phyloP scores from a whole-genome alignment of 257 asterid species.

The Petunia secreta region DNA sequence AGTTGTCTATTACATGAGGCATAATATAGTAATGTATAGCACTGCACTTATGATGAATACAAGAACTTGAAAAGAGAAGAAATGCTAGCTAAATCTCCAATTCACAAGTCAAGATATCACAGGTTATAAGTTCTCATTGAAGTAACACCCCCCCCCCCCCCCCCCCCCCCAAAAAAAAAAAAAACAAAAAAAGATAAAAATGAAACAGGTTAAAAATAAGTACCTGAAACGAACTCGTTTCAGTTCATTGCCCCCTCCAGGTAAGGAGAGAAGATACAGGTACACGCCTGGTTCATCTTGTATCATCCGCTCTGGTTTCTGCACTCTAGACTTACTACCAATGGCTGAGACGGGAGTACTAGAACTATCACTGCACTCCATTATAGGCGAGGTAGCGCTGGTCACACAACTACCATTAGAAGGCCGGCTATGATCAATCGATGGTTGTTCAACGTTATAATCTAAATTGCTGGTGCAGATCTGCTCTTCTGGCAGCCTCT shows the following conservation, averaged over 20 bases:
- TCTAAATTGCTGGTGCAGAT: slow-evolving; percentile 37
- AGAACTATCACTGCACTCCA: slow-evolving; percentile 50
- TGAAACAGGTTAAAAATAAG: neutral
- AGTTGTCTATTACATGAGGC: neutral
- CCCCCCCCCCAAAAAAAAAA: too few species aligned
- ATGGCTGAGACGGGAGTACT: slow-evolving; percentile 36
- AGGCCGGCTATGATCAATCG: slow-evolving; percentile 34
- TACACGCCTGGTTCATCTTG: slow-evolving; percentile 89
- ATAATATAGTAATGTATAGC: neutral
- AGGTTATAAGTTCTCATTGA: neutral
- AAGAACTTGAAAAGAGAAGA: neutral
- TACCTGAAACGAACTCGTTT: slow-evolving; percentile 95
- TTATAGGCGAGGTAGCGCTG: slow-evolving; percentile 41
- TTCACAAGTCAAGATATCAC: neutral
- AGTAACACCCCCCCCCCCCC: neutral
- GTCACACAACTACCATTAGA: slow-evolving; percentile 49
- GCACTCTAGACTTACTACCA: slow-evolving; percentile 48
- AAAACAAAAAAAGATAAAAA: neutral
- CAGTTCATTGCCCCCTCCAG: slow-evolving; percentile 71
- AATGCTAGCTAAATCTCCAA: neutral
- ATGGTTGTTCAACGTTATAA: slow-evolving; percentile 33
- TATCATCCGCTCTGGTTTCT: slow-evolving; percentile 57
- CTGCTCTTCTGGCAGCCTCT: slow-evolving; percentile 47
- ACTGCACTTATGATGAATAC: neutral
- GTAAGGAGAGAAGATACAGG: slow-evolving; percentile 59